Conservation (phyloP, 2,329 filamentous ascomycete genomes). For the Alternaria infectoria region DNA sequence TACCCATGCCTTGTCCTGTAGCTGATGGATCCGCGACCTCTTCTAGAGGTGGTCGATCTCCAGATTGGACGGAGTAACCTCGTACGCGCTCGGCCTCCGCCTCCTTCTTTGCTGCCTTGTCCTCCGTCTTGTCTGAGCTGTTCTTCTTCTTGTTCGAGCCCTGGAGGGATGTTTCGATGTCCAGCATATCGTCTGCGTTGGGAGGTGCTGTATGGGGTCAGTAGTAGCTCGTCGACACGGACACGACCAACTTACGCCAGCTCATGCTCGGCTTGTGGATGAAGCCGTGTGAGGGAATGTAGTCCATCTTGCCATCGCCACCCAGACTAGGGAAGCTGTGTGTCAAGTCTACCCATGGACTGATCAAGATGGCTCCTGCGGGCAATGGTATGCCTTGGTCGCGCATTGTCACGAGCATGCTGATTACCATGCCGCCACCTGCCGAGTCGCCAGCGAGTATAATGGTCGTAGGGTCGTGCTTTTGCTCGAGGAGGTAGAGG, state of each 20-base stretch:
- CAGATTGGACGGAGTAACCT: constrained; percentile 40
- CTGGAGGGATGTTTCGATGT: constrained; percentile 47
- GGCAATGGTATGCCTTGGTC: constrained; percentile 85
- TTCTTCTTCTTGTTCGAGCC: constrained; percentile 2
- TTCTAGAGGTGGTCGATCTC: constrained; percentile 24
- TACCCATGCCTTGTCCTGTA: constrained; percentile 8
- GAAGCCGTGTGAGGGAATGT: constrained; percentile 87
- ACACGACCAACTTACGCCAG: constrained; percentile 65
- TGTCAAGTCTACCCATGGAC: constrained; percentile 93
- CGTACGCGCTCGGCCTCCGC: constrained; percentile 42
- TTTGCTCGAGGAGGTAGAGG: constrained; percentile 73
- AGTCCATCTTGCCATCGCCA: constrained; percentile 75
- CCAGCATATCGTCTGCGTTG: constrained; percentile 73
- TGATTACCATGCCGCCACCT: constrained; percentile 87
- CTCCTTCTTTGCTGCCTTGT: constrained; percentile 44
- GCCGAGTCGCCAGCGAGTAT: constrained; percentile 91
- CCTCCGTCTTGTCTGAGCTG: constrained; percentile 24
- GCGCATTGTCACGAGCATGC: constrained; percentile 77
- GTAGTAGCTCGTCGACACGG: neutral
- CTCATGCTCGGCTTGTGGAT: constrained; percentile 85
- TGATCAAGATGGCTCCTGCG: constrained; percentile 87
- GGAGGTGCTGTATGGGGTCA: constrained; percentile 65
- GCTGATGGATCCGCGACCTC: constrained; percentile 11
- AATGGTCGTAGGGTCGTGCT: constrained; percentile 80
- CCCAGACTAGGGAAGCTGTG: constrained; percentile 94